Base-by-base conservation (phyloP, 495 filamentous ascomycete species). In the Cudoniella acicularis region DNA sequence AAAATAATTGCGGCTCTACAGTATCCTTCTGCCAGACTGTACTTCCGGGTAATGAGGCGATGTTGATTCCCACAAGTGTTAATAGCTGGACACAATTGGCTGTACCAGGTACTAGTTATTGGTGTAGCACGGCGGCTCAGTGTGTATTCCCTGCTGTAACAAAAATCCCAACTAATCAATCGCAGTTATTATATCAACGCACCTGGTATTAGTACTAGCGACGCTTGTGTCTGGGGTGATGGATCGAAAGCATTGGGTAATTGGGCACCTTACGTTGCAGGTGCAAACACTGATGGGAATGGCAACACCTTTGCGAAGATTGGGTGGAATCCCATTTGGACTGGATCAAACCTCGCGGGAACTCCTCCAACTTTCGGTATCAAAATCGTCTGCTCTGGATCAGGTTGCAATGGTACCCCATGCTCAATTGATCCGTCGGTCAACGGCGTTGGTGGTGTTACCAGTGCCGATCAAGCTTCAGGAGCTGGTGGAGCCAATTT, bases 21-120 rank as follows among this genome's bases (percentile, higher is more conserved):
- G 83, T 92, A 16, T 80, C 89, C 2, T 88, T 92, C 70, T 94
- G 90, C 67, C 90, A 94, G 67, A 94, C 89, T 2, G 88, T 91
- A 40, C 70, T 92, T 52, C 90, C 89, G 11, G 90, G 90, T n/a
- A 89, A 91, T 67, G 90, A 94, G 73, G 86, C 87, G 54, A 94
- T 94, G 90, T 74, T 92, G 61, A 94, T 92, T 67, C 88, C 89
- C 11, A 92, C 87, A 25, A 67, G 84, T 63, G 84, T 92, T 30
- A 60, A 72, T 13, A 67, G 65, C 52, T 65, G 63, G n/a, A 71
- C 74, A 9, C 81, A 78, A 41, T 72, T 94, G 40, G 88, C 90
- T 52, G 88, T 92, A 46, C 89, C 90, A 2, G 87, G 80, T 47
- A 70, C 76, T 22, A 76, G 72, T 54, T 92, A 92, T 70, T 94